Base-by-base conservation (phyloP, 192 early-diverging fungal species). In the Dimargaris cristalligena region DNA sequence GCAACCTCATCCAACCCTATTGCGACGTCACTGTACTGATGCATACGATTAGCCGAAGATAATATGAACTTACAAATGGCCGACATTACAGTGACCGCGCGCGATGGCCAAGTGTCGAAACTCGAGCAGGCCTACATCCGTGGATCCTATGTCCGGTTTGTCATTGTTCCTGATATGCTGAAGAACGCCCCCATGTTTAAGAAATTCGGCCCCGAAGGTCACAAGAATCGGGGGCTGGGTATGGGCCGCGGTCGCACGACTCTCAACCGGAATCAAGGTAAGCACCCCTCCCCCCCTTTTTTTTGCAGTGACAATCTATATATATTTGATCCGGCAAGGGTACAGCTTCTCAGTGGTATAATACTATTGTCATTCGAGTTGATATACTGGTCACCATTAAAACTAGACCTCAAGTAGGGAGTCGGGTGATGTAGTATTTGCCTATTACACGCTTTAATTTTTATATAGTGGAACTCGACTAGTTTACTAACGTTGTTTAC, bases 151-250 rank as follows among this genome's bases (percentile, higher is more conserved):
- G 78, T 93, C 63, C 82, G 90, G 51, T 94, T 92, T 74, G 89
- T 97, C 61, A 84, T 97, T 33, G 91, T 94, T n/a, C 94, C 94
- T 26, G 95, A 99, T 69, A 99, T 99, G 92, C 80, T 99, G 35
- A 94, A 94, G 76, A 96, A 99, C 66, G 95, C 95, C 28, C 93
- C 95, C 50, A 94, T 99, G 92, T 96, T 99, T 74, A 90, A 92
- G 75, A 77, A 78, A 55, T 80, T 93, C 51, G 91, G 84, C n/a
- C 88, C 90, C 23, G 83, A 64, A 58, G 38, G 65, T 26, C 62
- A 66, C 54, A 76, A 71, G 65, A 60, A 62, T 47, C 71, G 74
- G 28, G 74, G 74, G 57, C 70, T 76, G 38, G 71, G 74, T 49
- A 72, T 76, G 71, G 71, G 70, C 34, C 70, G 71, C 25, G 74